Evolutionary conservation across 2,329 filamentous ascomycete species (phyloP).

Genomic region (Fusarium tupiense): DNA sequence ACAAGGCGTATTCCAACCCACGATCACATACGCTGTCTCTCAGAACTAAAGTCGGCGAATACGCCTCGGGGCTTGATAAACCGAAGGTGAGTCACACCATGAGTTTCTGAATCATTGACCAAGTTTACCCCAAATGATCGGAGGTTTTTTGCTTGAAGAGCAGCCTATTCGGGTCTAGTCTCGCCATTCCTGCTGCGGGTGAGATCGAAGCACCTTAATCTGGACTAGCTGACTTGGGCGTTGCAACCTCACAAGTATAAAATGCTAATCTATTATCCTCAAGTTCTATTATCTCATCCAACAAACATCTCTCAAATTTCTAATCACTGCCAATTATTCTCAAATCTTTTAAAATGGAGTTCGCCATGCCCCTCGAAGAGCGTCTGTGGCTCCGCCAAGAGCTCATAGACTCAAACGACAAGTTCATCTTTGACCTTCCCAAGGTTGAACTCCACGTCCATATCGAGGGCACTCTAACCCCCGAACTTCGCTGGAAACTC

Average conservation of each 20-base stretch:
- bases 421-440: constrained; percentile 13
- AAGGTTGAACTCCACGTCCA: constrained; percentile 58
- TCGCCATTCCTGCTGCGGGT: neutral
- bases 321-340: accelerated
- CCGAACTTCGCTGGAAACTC: constrained; percentile 73
- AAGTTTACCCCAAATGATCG: neutral
- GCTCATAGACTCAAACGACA: constrained; percentile 5
- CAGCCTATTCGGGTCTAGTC: neutral
- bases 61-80: neutral
- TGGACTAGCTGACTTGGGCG: neutral
- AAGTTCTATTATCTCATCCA: accelerated
- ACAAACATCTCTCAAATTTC: neutral
- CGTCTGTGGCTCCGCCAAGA: constrained; percentile 9
- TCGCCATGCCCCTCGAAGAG: constrained; percentile 16
- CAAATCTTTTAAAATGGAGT: neutral
- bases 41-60: accelerated
- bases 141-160: neutral
- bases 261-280: neutral
- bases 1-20: neutral
- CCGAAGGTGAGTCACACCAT: neutral
- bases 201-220: accelerated
- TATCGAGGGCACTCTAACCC: constrained; percentile 76
- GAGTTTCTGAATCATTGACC: neutral
- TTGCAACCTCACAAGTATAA: neutral
- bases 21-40: accelerated